phyloP scores from a whole-genome alignment of 2,329 filamentous ascomycete species.

The Albophoma yamanashiensis region DNA sequence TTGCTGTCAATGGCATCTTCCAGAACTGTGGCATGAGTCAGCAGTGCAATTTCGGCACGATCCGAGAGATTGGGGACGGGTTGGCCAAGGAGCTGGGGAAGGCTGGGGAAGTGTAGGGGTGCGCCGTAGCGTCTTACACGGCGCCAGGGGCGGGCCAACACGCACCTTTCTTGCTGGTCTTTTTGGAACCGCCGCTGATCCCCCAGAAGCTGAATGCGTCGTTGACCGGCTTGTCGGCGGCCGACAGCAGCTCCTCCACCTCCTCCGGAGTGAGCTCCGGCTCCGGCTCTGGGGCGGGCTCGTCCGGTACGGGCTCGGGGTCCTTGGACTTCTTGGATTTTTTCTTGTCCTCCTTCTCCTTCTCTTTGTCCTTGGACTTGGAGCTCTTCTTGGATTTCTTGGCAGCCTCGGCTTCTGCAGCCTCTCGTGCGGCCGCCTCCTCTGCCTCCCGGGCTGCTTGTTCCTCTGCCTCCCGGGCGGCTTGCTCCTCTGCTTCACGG shows the following conservation, averaged over 20 bases:
- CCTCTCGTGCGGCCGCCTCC: slow-evolving; percentile 18
- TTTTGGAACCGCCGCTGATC: slow-evolving; percentile 28
- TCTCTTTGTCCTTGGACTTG: slow-evolving; percentile 21
- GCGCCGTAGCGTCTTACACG: not conserved
- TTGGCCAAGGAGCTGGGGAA: slow-evolving; percentile 1
- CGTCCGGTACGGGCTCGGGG: slow-evolving; percentile 3
- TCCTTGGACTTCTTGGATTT: slow-evolving; percentile 13
- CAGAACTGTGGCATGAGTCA: slow-evolving; percentile 37
- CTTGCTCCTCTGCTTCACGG: slow-evolving; percentile 29
- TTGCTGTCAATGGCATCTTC: slow-evolving; percentile 31
- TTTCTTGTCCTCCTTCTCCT: slow-evolving; percentile 15
- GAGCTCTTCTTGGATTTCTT: slow-evolving; percentile 32
- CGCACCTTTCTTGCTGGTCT: slow-evolving; percentile 27
- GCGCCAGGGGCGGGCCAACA: slow-evolving; percentile 12
- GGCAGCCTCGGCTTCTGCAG: slow-evolving; percentile 21
- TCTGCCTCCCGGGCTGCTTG: slow-evolving; percentile 7
- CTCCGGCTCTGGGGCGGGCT: slow-evolving; percentile 4
- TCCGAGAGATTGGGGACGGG: slow-evolving; percentile 13
- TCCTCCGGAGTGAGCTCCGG: slow-evolving; percentile 28
- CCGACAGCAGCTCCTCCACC: slow-evolving; percentile 30
- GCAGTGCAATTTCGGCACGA: slow-evolving; percentile 33
- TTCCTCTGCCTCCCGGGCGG: slow-evolving; percentile 16
- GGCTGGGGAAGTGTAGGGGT: slow-evolving; percentile 5
- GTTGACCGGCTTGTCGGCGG: slow-evolving; percentile 18
- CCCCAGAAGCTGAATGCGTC: slow-evolving; percentile 50